Evolutionary conservation across 2,329 filamentous ascomycete species (phyloP), one percentile per base, ranked within the genome.

Genomic region (Monilinia polystroma): DNA sequence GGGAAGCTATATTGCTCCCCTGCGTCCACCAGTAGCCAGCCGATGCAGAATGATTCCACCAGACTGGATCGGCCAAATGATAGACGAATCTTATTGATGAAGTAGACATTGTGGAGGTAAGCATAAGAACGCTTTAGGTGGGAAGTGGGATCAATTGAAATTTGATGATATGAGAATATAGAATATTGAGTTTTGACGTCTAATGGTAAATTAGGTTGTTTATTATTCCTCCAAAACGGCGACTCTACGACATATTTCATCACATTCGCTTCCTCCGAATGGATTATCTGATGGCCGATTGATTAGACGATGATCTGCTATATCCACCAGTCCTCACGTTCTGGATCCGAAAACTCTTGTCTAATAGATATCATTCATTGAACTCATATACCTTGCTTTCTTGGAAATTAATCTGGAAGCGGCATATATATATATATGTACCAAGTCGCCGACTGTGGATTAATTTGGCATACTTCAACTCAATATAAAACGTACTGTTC

Each of bases 41-140:
- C n/a, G 63, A 64, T 58, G 63, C 43, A 58, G 63, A 59, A 51
- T 51, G 53, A 58, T 64, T 58, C 63, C 63, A 64, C 41, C 63
- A 51, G 41, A 38, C 53, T 18, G 41, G 63, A 45, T 65, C 52
- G 38, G 52, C 45, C 7, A 47, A 47, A 47, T 32, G 8, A 59
- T 12, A 26, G 43, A 59, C 41, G 43, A 32, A 45, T 14, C 41
- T n/a, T 58, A 8, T 47, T n/a, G 41, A 32, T 58, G 11, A n/a
- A 32, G 41, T 59, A 41, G 38, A 45, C 26, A 45, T 6, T 20
- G 56, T 58, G 56, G 38, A 58, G n/a, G 55, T 57, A 35, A 57
- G 38, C 18, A 29, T 29, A 8, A 45, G 38, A 43, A 58, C 43
- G 20, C 41, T 59, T 49, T 2, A 47, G 26, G 43, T 59, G 18